Evolutionary conservation across 1,284 basidiomycete species (phyloP), one percentile per base, ranked within the genome.

Genomic region (Irpex sp.): DNA sequence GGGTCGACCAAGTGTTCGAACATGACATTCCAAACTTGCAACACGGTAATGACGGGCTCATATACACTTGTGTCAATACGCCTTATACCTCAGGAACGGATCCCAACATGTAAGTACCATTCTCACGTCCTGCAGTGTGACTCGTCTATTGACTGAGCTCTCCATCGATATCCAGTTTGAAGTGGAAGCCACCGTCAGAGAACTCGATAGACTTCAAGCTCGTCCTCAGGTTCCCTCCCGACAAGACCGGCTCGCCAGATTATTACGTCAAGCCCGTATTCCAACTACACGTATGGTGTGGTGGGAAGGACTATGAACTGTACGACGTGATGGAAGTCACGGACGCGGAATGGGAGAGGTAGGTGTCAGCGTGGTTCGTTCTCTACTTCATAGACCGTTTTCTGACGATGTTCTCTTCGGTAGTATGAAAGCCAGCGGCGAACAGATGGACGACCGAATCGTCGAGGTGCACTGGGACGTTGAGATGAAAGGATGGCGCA

Each of bases 181-280:
- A 99, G 76, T 99, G 97, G 97, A 99, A 99, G 77, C 96, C 97
- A 1, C 96, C 97, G 2, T 93, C 91, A 2, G 97, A 99, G 73
- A 99, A 99, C 76, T 96, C 95, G 3, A 92, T 99, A 72, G 97
- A 99, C 76, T 99, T 99, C 81, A 94, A 94, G 74, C 88, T 99
- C 11, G 84, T 96, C 60, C 82, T 99, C 17, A 88, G 94, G 44
- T 99, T 99, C 74, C 96, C 97, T 1, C 87, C 73, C 6, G 77
- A 79, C 36, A 76, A 87, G 64, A 81, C 84, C 0, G 70, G 76
- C 5, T 76, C 87, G 70, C 92, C 94, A 0, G 95, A 99, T 72
- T 91, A 89, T 65, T 81, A 79, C 61, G 89, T 89, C 7, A 98
- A 96, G 75, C 97, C 97, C 0, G 76, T 92, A 2, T 98, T 98